Conservation (phyloP, 2,329 filamentous ascomycete genomes). For the Clathrospora elynae region DNA sequence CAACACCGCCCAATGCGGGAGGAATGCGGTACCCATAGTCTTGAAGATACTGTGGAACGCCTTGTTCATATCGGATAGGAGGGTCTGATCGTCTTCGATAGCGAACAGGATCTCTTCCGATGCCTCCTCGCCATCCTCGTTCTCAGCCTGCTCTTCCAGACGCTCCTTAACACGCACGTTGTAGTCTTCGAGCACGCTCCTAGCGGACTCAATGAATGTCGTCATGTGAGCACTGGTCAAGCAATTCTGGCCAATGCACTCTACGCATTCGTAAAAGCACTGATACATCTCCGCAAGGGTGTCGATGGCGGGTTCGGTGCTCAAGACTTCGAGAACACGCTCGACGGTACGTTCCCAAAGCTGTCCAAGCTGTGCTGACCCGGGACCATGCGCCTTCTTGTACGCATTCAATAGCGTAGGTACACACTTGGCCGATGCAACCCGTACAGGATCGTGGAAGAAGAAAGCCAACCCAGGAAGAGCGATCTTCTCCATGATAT, state of each 20-base stretch:
- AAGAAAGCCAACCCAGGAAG: conserved; percentile 95
- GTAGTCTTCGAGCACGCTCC: conserved; percentile 89
- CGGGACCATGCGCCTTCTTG: conserved; percentile 85
- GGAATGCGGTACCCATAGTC: conserved; percentile 83
- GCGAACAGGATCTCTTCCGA: conserved; percentile 85
- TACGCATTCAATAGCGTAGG: conserved; percentile 91
- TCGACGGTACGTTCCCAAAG: conserved; percentile 86
- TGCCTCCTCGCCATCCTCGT: conserved; percentile 88
- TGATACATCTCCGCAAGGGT: conserved; percentile 99
- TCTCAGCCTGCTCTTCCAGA: conserved; percentile 80
- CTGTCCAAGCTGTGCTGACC: conserved; percentile 76
- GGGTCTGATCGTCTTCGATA: conserved; percentile 94
- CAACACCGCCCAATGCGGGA: conserved; percentile 85
- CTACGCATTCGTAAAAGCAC: conserved; percentile 98
- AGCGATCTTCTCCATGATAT: conserved; percentile 96
- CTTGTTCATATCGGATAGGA: conserved; percentile 99
- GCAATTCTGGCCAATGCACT: conserved; percentile 86
- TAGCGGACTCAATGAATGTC: conserved; percentile 83
- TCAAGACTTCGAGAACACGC: conserved; percentile 90
- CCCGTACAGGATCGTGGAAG: conserved; percentile 97
- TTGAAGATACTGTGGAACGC: conserved; percentile 99
- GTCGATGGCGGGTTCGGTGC: conserved; percentile 92
- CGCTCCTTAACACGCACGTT: conserved; percentile 83
- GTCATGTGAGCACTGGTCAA: conserved; percentile 79
- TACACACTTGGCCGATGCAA: conserved; percentile 91